phyloP scores from a whole-genome alignment of 2,329 filamentous ascomycete genomes.

The Cladophialophora psammophila region DNA sequence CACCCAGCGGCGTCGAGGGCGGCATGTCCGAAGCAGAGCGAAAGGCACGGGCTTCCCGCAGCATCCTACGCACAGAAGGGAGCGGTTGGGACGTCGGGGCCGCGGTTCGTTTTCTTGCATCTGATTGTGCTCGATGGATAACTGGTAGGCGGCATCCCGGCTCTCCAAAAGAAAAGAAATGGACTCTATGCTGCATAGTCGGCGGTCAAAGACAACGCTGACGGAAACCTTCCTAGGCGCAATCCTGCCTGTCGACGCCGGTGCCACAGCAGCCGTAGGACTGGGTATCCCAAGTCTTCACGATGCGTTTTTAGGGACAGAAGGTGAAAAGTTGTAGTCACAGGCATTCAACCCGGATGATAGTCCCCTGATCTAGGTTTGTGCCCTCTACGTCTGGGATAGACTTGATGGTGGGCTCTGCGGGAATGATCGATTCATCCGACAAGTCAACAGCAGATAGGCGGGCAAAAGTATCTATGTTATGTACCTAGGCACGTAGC shows the following conservation, averaged over 20 bases:
- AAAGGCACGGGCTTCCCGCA: conserved; percentile 57
- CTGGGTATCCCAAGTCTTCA: conserved; percentile 48
- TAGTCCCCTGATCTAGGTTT: not conserved
- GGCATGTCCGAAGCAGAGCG: conserved; percentile 60
- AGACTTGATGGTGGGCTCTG: not conserved
- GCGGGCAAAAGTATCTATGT: too few relatives aligned
- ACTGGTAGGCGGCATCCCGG: conserved; percentile 47
- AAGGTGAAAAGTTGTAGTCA: conserved; percentile 3
- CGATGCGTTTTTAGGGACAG: conserved; percentile 10
- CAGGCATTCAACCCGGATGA: not conserved
- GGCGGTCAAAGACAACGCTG: not conserved
- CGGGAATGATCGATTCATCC: too few relatives aligned
- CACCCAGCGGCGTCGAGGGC: conserved; percentile 46
- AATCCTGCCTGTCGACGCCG: conserved; percentile 57
- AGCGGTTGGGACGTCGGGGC: conserved; percentile 62
- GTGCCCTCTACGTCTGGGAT: not conserved
- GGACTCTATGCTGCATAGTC: not conserved
- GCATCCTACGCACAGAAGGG: conserved; percentile 60
- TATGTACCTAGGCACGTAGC: too few relatives aligned
- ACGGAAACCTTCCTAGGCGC: conserved; percentile 33
- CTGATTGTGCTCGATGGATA: conserved; percentile 61
- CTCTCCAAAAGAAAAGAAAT: too few relatives aligned
- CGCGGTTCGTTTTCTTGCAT: conserved; percentile 59
- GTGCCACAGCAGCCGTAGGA: conserved; percentile 52
- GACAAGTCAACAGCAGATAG: too few relatives aligned